Evolutionary conservation across 805 yeast genomes (phyloP).

Genomic region (Myxozyma monticola): DNA sequence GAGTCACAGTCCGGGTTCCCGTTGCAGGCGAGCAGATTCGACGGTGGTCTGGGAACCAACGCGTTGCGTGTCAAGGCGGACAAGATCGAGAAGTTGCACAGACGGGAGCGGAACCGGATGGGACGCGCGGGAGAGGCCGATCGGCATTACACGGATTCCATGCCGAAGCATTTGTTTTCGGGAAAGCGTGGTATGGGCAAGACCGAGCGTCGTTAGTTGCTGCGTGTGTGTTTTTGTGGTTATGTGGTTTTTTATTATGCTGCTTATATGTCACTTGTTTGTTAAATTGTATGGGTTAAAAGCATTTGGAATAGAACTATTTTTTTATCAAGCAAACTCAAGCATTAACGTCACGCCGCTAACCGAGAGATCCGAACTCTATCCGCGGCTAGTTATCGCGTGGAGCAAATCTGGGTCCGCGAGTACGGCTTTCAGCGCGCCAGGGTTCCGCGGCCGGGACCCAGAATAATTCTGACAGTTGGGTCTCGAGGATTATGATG

Average conservation of each 20-base stretch:
- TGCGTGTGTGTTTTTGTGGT: background rate
- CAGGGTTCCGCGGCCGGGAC: too few relatives aligned
- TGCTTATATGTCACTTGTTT: slow-evolving; percentile 1
- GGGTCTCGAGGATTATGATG: too few relatives aligned
- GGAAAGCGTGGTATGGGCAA: slow-evolving; percentile 98
- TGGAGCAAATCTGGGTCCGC: too few relatives aligned
- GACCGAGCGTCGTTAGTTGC: slow-evolving; percentile 67
- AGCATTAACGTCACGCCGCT: too few relatives aligned
- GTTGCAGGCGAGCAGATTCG: slow-evolving; percentile 44
- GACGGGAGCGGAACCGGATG: slow-evolving; percentile 88
- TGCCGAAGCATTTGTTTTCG: slow-evolving; percentile 91
- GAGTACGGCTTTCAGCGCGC: too few relatives aligned
- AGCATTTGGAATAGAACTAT: too few relatives aligned
- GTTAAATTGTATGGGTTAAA: background rate
- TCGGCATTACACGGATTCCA: slow-evolving; percentile 77
- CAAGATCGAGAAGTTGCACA: slow-evolving; percentile 81
- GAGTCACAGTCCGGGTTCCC: slow-evolving; percentile 30
- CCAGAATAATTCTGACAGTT: too few relatives aligned
- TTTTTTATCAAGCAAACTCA: too few relatives aligned
- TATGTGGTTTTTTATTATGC: background rate
- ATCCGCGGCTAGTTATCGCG: too few relatives aligned
- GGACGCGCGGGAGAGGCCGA: slow-evolving; percentile 97
- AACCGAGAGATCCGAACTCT: too few relatives aligned
- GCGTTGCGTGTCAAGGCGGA: slow-evolving; percentile 80
- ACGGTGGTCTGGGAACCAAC: slow-evolving; percentile 81